Evolutionary conservation across 352 stramenopile genomes (phyloP).

Genomic region (Globisporangium parvum): DNA sequence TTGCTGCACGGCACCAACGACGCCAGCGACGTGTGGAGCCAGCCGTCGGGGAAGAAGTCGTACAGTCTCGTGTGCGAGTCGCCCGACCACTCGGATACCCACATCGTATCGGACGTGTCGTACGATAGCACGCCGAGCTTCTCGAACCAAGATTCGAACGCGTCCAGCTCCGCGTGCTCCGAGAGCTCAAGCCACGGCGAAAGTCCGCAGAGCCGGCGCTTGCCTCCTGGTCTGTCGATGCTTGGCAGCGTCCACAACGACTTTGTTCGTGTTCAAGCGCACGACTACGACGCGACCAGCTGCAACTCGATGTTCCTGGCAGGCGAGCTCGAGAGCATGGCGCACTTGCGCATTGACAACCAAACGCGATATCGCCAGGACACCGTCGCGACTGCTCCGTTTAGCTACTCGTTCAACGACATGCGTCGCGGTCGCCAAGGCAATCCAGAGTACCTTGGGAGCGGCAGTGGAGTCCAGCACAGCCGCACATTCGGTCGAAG

Average conservation of each 20-base stretch:
- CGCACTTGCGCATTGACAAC: conserved; percentile 7
- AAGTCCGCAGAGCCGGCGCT: conserved; percentile 13
- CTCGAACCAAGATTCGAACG: conserved; percentile 17
- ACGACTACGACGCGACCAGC: conserved; percentile 31
- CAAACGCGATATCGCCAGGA: not conserved
- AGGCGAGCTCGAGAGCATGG: conserved; percentile 4
- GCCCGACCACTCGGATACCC: conserved; percentile 23
- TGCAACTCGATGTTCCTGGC: conserved; percentile 8
- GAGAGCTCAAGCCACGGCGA: conserved; percentile 20
- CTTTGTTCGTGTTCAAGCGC: conserved; percentile 65
- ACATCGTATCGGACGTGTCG: conserved; percentile 16
- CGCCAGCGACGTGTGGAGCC: conserved; percentile 11
- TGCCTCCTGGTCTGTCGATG: conserved; percentile 42
- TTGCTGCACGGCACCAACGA: not conserved
- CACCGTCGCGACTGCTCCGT: not conserved
- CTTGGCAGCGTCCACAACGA: conserved; percentile 82
- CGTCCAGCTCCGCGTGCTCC: conserved; percentile 14
- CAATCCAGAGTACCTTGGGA: not conserved
- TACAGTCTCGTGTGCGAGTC: conserved; percentile 17
- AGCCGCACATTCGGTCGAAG: conserved; percentile 1
- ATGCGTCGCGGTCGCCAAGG: not conserved
- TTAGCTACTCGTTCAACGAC: conserved; percentile 6
- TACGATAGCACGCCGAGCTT: conserved; percentile 17
- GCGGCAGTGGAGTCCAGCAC: not conserved
- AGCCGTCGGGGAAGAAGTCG: not conserved